Conservation (phyloP, 2,329 filamentous ascomycete genomes). For the Arthrobotrys pseudoclavata region DNA sequence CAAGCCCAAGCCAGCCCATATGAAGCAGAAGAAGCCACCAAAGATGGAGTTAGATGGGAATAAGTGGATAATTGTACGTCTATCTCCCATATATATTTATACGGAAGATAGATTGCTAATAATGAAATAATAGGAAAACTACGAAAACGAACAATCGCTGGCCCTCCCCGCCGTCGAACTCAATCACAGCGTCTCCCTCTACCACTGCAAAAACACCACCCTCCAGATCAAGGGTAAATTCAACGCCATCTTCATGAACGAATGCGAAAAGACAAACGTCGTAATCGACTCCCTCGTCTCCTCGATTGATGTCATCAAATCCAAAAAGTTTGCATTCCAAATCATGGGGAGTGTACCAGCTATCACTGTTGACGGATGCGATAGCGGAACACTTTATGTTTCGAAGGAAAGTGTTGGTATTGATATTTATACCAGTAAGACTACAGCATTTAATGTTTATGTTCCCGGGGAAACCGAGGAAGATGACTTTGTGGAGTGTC, state of each 20-base stretch:
- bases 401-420: conserved; percentile 81
- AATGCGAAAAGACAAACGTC: conserved; percentile 84
- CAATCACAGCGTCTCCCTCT: conserved; percentile 90
- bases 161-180: conserved; percentile 84
- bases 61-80: conserved; percentile 87
- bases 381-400: conserved; percentile 89
- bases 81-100: not conserved
- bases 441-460: conserved; percentile 86
- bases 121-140: conserved; percentile 78
- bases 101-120: not conserved
- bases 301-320: conserved; percentile 95
- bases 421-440: conserved; percentile 92
- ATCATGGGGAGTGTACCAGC: conserved; percentile 88
- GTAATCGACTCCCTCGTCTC: conserved; percentile 91
- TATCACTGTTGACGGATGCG: conserved; percentile 90
- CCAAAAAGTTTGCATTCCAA: conserved; percentile 92
- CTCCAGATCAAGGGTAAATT: conserved; percentile 92
- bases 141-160: conserved; percentile 76
- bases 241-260: conserved; percentile 96
- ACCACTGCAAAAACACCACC: conserved; percentile 89
- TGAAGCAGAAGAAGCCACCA: conserved; percentile 85
- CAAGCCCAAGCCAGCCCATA: conserved; percentile 86
- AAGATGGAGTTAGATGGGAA: conserved; percentile 85
- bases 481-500: conserved; percentile 87
- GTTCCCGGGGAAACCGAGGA: conserved; percentile 77